Base-by-base conservation (phyloP, 164 flowering plant species). In the Liquidambar formosana region DNA sequence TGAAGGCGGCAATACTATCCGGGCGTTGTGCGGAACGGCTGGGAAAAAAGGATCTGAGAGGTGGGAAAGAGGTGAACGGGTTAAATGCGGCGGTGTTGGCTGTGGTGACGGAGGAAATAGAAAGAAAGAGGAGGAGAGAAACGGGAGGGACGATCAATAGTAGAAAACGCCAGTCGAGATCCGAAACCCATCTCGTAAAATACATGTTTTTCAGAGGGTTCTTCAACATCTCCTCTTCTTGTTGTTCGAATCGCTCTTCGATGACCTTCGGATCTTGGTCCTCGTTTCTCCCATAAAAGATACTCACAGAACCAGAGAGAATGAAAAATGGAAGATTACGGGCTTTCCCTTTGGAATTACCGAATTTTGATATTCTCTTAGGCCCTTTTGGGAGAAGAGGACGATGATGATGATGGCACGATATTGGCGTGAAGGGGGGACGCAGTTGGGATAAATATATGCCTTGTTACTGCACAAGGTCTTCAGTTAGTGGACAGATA, bases 101-200 rank as follows among this genome's bases (percentile, higher is more conserved):
- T n/a, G n/a, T 53, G 57, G 64, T 4, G n/a, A 33, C 26, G 15
- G 82, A 63, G 18, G 83, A 73, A 56, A 85, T 19, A 5, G 81
- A 77, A 58, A 86, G 11, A 66, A 81, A 77, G 62, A 82, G 5
- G 66, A 88, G 23, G 73, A 90, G 65, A 28, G 76, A 77, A 60
- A 88, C 68, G 15, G 85, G 75, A 16, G 78, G 73, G 28, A 85
- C 61, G 22, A 83, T 8, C 0, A 84, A 26, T 19, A 88, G 26
- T 38, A 81, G 70, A n/a, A 73, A 22, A 2, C 89, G 86, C 82
- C 88, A 78, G 66, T 89, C 75, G 47, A 83, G 82, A 81, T 84
- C 89, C 10, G 79, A 61, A 19, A 69, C 22, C 43, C 63, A 19
- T 60, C 18, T 60, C 0, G 63, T 16, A 44, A 58, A 27, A 33